Conservation (phyloP, 164 flowering plant species). For the Chloranthus sessilifolius region DNA sequence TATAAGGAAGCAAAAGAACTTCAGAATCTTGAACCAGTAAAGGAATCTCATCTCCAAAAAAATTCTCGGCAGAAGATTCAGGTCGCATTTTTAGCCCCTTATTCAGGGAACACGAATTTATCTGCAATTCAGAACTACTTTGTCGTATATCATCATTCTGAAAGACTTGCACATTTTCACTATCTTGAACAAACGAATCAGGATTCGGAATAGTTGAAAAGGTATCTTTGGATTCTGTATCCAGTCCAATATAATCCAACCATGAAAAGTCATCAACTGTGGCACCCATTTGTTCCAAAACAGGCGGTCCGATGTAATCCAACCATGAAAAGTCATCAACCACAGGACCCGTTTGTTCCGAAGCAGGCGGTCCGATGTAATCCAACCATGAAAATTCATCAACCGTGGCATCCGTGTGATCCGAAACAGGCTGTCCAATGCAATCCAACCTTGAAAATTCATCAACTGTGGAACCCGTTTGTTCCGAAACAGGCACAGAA, state of each 20-base stretch:
- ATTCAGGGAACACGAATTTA: conserved; percentile 13
- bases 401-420: conserved; percentile 11
- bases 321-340: not conserved
- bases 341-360: not conserved
- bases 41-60: conserved; percentile 42
- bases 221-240: conserved; percentile 10
- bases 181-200: conserved; percentile 10
- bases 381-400: conserved; percentile 8
- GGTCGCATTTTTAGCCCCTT: conserved; percentile 19
- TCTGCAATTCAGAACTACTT: conserved; percentile 15
- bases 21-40: conserved; percentile 50
- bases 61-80: conserved; percentile 20
- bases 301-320: conserved; percentile 21
- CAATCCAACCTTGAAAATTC: conserved; percentile 17
- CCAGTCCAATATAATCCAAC: conserved; percentile 15
- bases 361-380: not conserved
- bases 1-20: conserved; percentile 60
- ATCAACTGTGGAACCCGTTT: conserved; percentile 7
- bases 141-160: conserved; percentile 15
- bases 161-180: conserved; percentile 15
- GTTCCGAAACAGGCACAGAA: conserved; percentile 21
- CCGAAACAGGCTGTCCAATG: conserved; percentile 19
- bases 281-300: not conserved
- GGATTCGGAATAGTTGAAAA: conserved; percentile 17
- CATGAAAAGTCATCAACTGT: conserved; percentile 16